Evolutionary conservation across 2,329 filamentous ascomycete species (phyloP).

Genomic region (Neocucurbitaria cava): DNA sequence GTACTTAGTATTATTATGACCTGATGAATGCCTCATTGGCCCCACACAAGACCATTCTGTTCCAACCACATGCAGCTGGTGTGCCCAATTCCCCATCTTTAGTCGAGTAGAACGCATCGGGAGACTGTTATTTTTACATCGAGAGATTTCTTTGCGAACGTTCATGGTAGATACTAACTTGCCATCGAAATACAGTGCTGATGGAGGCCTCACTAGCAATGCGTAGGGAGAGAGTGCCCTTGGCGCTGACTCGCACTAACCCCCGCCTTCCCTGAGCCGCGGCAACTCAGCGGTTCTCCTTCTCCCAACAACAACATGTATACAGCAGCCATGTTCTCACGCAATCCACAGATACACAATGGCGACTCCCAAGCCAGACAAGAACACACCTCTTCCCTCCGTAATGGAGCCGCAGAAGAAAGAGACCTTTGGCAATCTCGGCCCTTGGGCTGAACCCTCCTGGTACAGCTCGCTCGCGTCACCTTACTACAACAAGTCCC

Average conservation of each 20-base stretch:
- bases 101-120: too few relatives aligned
- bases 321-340: background rate
- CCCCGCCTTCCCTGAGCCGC: slow-evolving; percentile 10
- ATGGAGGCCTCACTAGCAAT: background rate
- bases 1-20: slow-evolving; percentile 24
- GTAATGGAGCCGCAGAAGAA: slow-evolving; percentile 29
- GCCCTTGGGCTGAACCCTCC: slow-evolving; percentile 56
- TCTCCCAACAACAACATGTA: background rate
- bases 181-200: background rate
- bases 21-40: slow-evolving; percentile 14
- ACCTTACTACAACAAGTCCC: slow-evolving; percentile 70
- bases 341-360: slow-evolving; percentile 6
- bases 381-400: slow-evolving; percentile 17
- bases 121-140: too few relatives aligned
- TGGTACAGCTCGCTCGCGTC: slow-evolving; percentile 58
- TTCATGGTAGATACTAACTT: background rate
- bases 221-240: background rate
- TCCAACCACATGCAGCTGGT: background rate
- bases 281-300: slow-evolving; percentile 14
- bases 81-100: background rate
- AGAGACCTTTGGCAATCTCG: slow-evolving; percentile 44
- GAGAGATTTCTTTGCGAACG: background rate
- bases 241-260: slow-evolving; percentile 12
- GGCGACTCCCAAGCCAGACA: slow-evolving; percentile 18
- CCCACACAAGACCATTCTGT: background rate